phyloP scores from a whole-genome alignment of 768 basidiomycete species.

The Leucosporidium creatinivorum region DNA sequence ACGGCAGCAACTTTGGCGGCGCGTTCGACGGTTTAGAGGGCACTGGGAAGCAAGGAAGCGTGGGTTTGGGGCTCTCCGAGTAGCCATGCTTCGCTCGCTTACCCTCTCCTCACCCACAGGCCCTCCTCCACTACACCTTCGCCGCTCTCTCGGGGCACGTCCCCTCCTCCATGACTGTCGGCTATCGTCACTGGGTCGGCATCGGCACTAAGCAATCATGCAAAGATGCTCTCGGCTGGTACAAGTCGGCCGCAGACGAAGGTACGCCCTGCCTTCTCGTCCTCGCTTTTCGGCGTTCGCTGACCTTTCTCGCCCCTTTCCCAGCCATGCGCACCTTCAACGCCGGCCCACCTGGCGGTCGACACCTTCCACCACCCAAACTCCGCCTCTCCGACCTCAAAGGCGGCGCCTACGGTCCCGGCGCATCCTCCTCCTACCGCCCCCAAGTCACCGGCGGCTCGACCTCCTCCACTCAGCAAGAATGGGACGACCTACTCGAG shows the following conservation, averaged over 20 bases:
- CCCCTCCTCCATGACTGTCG: constrained; percentile 85
- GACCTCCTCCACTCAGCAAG: constrained; percentile 57
- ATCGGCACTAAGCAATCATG: constrained; percentile 87
- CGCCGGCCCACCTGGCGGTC: constrained; percentile 84
- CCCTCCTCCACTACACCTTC: constrained; percentile 88
- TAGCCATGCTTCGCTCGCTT: not conserved
- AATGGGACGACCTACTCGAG: constrained; percentile 36
- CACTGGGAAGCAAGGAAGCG: constrained; percentile 45
- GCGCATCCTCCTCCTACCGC: constrained; percentile 90
- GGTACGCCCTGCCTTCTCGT: constrained; percentile 44
- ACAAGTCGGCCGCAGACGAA: constrained; percentile 79
- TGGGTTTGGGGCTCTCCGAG: constrained; percentile 19
- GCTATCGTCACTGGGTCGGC: constrained; percentile 90
- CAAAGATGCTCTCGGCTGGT: constrained; percentile 74
- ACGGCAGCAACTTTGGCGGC: constrained; percentile 69
- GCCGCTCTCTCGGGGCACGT: constrained; percentile 79
- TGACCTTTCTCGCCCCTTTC: constrained; percentile 7
- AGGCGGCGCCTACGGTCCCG: constrained; percentile 90
- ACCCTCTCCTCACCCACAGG: constrained; percentile 45
- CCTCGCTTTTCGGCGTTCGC: not conserved
- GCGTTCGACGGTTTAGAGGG: constrained; percentile 57
- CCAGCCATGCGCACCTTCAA: constrained; percentile 69
- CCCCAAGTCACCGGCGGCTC: constrained; percentile 79
- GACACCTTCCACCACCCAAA: constrained; percentile 70
- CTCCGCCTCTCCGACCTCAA: constrained; percentile 78